Base-by-base conservation (phyloP, 2,329 filamentous ascomycete genomes). In the Talaromyces marneffei region DNA sequence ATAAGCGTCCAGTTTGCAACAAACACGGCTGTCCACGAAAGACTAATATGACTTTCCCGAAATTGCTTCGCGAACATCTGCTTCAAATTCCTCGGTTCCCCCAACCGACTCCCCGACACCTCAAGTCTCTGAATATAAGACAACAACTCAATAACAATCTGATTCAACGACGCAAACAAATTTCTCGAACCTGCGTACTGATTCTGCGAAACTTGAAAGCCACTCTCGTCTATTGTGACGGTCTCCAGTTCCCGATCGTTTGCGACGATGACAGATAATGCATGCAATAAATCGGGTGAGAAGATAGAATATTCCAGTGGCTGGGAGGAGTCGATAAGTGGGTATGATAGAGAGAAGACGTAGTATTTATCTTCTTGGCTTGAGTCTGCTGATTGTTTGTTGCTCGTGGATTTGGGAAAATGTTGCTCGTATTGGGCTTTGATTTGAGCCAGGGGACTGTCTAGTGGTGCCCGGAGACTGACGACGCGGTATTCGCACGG, bases 331-430 rank as follows among this genome's bases (percentile, higher is more conserved):
- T 66, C 70, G 12, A 75, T 66, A 12, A 77, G 69, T n/a, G 77
- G 77, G 64, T 79, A 78, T 55, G 71, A 74, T n/a, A 77, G 65
- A 59, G 76, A 78, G 65, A 79, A 78, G 16, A 79, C 74, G 60
- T 78, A 79, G 62, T 77, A 79, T 54, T 74, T 73, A 39, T 77
- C 70, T 31, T 75, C 71, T 2, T 53, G 58, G 5, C 20, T 50
- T 12, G 12, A 8, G 12, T 25, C 20, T 16, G 33, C 9, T 8
- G 57, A 29, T n/a, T 23, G 18, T 7, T 68, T 65, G 10, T 67
- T 70, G n/a, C 66, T 65, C 18, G 69, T 59, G 27, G 42, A 10
- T 12, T 72, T 66, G 9, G 74, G 72, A 59, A 72, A 75, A 62
- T 71, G 65, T 62, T 73, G 69, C 31, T 69, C 62, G 40, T 75